Evolutionary conservation across 495 filamentous ascomycete species (phyloP).

Genomic region (Clavariopsis aquatica): DNA sequence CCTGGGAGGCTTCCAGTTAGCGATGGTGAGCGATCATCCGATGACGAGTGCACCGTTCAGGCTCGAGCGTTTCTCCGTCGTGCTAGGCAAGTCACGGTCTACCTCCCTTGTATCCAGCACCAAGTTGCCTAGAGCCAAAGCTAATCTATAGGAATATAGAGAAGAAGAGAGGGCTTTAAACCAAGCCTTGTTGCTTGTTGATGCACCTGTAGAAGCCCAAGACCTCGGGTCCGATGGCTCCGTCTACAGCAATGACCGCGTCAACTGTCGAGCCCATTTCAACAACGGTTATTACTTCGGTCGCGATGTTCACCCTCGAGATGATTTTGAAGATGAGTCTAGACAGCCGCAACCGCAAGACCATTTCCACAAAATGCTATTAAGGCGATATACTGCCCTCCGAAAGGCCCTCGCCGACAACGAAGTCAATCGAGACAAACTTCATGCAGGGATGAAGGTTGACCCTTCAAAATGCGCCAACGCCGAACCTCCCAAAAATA

Average conservation of each 20-base stretch:
- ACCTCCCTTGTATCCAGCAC: neutral
- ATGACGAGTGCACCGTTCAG: conserved; percentile 17
- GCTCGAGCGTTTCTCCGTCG: conserved; percentile 37
- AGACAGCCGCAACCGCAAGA: conserved; percentile 48
- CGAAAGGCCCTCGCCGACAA: conserved; percentile 47
- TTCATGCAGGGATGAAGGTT: neutral
- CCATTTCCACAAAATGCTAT: conserved; percentile 65
- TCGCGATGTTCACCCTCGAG: neutral
- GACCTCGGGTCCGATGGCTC: conserved; percentile 24
- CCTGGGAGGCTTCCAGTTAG: conserved; percentile 17
- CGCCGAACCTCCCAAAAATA: conserved; percentile 48
- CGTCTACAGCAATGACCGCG: conserved; percentile 40
- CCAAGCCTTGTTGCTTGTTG: conserved; percentile 11
- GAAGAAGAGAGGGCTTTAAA: conserved; percentile 29
- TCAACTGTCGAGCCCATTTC: conserved; percentile 62
- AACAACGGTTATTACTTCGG: conserved; percentile 71
- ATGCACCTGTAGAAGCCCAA: conserved; percentile 10
- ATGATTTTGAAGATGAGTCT: neutral
- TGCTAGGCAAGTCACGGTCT: conserved; percentile 34
- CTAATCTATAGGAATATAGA: conserved; percentile 12
- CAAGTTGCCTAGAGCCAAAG: neutral
- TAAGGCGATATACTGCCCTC: conserved; percentile 59
- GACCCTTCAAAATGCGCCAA: conserved; percentile 39
- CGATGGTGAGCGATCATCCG: conserved; percentile 17
- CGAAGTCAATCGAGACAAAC: neutral